Evolutionary conservation across 108 stramenopile genomes (phyloP), one percentile per base, ranked within the genome.

Genomic region (Nitzschia palea): DNA sequence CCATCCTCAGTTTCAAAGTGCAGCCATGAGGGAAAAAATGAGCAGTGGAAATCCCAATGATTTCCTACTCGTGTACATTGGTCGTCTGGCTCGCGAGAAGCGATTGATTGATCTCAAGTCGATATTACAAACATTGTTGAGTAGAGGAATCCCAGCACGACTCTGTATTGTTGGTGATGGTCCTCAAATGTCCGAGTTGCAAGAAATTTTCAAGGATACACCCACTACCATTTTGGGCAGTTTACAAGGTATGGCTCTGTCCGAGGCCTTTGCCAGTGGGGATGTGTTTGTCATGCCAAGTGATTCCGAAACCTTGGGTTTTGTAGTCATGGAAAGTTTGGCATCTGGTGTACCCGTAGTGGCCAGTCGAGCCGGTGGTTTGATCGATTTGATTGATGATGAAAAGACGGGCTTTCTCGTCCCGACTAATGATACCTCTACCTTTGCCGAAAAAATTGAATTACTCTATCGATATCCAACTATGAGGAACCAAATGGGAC

Each of bases 291-390:
- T 81, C 8, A 86, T 92, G 84, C 89, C 94, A 3, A 80, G 76
- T 30, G 82, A 80, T 47, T 75, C 76, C 20, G 94, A 95, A 74
- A 91, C 94, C 18, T 78, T 95, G n/a, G 91, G 94, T 5, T 89
- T 89, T 65, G 95, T 96, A 28, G 90, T 91, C 8, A 69, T 96
- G 73, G 95, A 96, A 75, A 84, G 90, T 45, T 94, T 96, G 94
- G 95, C 95, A 2, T 75, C 71, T 37, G 93, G 92, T 33, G 90
- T 96, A 2, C 91, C 95, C 8, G 91, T 95, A 43, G 80, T 93
- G 5, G 95, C 78, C 5, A 76, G 70, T 17, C 44, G 64, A 20
- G 95, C 92, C 1, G 88, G 88, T 4, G 87, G 88, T n/a, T 88
- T 95, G 45, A 84, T 87, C 33, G 74, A 86, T 56, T 64, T 93